Conservation (phyloP, 306 rosid species). For the Hylodesmum podocarpum region DNA sequence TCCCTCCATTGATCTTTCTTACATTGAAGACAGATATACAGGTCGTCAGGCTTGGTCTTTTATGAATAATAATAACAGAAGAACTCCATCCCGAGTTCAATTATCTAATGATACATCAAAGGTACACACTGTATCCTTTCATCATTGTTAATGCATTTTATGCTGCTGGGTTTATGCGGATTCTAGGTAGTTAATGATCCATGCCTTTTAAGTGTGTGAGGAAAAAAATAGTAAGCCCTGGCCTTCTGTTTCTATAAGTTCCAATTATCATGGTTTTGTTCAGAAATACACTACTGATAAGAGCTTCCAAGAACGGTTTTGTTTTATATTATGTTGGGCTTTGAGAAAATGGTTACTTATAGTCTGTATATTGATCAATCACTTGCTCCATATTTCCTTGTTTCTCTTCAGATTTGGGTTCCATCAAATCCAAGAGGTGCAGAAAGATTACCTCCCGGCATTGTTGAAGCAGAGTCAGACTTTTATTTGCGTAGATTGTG, state of each 20-base stretch:
- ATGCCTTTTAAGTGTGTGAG: constrained; percentile 3
- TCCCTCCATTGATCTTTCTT: constrained; percentile 68
- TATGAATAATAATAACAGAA: constrained; percentile 32
- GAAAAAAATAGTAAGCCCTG: background rate
- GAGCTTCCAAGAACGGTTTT: constrained; percentile 15
- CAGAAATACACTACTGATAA: background rate
- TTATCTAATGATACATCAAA: constrained; percentile 57
- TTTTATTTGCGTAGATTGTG: constrained; percentile 82
- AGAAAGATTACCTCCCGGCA: constrained; percentile 86
- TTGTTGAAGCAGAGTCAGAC: constrained; percentile 80
- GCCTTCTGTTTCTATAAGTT: background rate
- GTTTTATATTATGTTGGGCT: background rate
- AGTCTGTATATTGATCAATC: constrained; percentile 12
- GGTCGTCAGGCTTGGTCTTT: constrained; percentile 49
- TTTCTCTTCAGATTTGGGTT: constrained; percentile 76
- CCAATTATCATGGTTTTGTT: background rate
- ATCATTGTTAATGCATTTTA: constrained; percentile 4
- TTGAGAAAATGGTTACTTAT: constrained; percentile 13
- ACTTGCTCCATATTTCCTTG: constrained; percentile 10
- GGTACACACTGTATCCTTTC: constrained; percentile 46
- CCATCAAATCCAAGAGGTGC: constrained; percentile 97
- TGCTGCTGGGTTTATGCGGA: constrained; percentile 6
- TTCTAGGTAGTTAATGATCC: constrained; percentile 23
- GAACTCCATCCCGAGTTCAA: constrained; percentile 41
- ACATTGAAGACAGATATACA: constrained; percentile 51